phyloP scores from a whole-genome alignment of 2,329 filamentous ascomycete genomes.

The Sclerotinia nivalis region DNA sequence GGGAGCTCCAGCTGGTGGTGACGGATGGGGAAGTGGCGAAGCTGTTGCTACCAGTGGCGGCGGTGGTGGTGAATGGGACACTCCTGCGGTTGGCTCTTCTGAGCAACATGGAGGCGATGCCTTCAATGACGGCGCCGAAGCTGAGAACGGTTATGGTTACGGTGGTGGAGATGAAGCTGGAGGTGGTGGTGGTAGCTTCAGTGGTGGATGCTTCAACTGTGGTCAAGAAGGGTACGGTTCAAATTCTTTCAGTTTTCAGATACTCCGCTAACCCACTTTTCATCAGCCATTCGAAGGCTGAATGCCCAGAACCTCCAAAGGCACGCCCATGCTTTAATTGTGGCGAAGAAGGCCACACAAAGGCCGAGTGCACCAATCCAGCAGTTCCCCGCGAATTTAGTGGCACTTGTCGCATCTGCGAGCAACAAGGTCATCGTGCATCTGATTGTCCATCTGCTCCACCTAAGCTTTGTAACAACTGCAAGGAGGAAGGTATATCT shows the following conservation, averaged over 20 bases:
- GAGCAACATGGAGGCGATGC: background rate
- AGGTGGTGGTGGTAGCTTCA: conserved; percentile 23
- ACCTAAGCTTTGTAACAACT: conserved; percentile 60
- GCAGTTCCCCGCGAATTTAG: conserved; percentile 49
- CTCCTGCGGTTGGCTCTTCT: background rate
- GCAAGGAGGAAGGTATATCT: conserved; percentile 57
- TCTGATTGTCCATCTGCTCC: conserved; percentile 64
- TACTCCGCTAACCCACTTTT: conserved; percentile 7
- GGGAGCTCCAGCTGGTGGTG: conserved; percentile 29
- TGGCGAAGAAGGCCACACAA: conserved; percentile 63
- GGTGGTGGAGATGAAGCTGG: conserved; percentile 17
- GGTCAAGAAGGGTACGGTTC: conserved; percentile 57
- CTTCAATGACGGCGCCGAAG: conserved; percentile 12
- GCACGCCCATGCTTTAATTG: conserved; percentile 52
- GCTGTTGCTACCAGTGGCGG: background rate
- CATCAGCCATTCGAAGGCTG: conserved; percentile 27
- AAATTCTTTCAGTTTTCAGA: conserved; percentile 23
- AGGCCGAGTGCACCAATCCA: conserved; percentile 61
- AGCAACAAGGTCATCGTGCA: conserved; percentile 54
- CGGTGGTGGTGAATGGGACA: conserved; percentile 17
- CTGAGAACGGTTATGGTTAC: background rate
- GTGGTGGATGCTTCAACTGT: conserved; percentile 60
- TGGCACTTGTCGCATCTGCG: conserved; percentile 61
- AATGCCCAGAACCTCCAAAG: conserved; percentile 35
- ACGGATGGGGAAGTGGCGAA: conserved; percentile 8